Evolutionary conservation across 129 eudicot genomes (phyloP).

Genomic region (Ambrosia trifida): DNA sequence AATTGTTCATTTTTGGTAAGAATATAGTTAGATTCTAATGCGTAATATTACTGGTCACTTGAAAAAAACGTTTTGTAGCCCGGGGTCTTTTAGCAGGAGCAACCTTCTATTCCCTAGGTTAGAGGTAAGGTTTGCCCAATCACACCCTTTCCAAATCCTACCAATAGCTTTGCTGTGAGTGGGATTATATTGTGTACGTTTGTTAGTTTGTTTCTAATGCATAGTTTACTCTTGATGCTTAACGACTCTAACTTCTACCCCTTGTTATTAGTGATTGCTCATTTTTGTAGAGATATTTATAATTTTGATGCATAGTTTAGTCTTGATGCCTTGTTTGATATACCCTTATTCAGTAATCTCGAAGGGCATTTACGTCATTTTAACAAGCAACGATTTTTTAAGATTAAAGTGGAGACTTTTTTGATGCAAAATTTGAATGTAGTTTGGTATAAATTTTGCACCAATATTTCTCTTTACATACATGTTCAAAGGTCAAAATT

Average conservation of each 20-base stretch:
- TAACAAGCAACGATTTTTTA: background rate
- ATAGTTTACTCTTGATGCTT: too few relatives aligned
- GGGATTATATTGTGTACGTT: too few relatives aligned
- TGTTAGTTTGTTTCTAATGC: too few relatives aligned
- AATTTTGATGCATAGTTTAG: background rate
- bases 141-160: too few relatives aligned
- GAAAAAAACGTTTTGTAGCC: too few relatives aligned
- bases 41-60: too few relatives aligned
- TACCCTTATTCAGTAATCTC: background rate
- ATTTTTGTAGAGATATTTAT: too few relatives aligned
- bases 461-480: background rate
- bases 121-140: too few relatives aligned
- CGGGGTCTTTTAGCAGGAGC: too few relatives aligned
- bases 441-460: slow-evolving; percentile 7
- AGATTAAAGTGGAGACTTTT: slow-evolving; percentile 11
- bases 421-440: slow-evolving; percentile 7
- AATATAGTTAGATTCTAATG: background rate
- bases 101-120: too few relatives aligned
- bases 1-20: background rate
- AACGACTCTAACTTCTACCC: too few relatives aligned
- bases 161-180: too few relatives aligned
- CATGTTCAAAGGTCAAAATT: background rate
- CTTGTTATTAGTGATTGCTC: background rate
- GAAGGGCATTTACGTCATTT: background rate
- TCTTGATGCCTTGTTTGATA: background rate